These are phyloP conservation scores for Talaromyces nanjingensis DNA, from an alignment of 495 filamentous ascomycete genomes.

Conservation along the genomic window DNA sequence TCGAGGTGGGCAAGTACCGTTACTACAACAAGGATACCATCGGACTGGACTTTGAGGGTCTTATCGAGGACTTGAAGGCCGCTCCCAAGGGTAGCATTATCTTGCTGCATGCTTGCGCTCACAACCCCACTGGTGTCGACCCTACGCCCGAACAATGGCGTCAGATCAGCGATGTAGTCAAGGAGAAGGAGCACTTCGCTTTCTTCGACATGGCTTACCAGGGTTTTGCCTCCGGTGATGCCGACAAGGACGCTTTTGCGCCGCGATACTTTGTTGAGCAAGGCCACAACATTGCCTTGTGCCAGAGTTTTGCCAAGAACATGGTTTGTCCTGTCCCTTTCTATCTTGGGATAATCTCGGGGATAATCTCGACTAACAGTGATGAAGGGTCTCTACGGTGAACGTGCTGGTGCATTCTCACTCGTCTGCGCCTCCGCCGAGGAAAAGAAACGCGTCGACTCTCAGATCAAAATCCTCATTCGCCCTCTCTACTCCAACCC, in stretches of 20 bases:
- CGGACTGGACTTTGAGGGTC: constrained; percentile 92
- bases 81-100: constrained; percentile 82
- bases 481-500: constrained; percentile 98
- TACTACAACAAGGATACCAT: constrained; percentile 99
- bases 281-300: constrained; percentile 81
- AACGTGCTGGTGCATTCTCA: constrained; percentile 96
- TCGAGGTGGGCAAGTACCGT: constrained; percentile 87
- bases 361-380: neutral
- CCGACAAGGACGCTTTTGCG: constrained; percentile 86
- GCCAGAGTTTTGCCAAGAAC: constrained; percentile 99
- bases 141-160: constrained; percentile 90
- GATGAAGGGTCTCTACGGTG: constrained; percentile 83
- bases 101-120: constrained; percentile 93
- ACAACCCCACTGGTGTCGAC: constrained; percentile 98
- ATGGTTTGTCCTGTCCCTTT: constrained; percentile 58
- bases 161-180: constrained; percentile 82
- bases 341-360: no score
- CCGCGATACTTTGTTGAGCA: constrained; percentile 86
- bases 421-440: constrained; percentile 75
- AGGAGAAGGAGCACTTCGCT: constrained; percentile 81
- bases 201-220: constrained; percentile 99
- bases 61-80: constrained; percentile 84
- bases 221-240: constrained; percentile 91
- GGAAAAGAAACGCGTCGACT: constrained; percentile 94
- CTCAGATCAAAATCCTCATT: constrained; percentile 96